Conservation (phyloP, 2,329 filamentous ascomycete species). For the Epichloe scottii region DNA sequence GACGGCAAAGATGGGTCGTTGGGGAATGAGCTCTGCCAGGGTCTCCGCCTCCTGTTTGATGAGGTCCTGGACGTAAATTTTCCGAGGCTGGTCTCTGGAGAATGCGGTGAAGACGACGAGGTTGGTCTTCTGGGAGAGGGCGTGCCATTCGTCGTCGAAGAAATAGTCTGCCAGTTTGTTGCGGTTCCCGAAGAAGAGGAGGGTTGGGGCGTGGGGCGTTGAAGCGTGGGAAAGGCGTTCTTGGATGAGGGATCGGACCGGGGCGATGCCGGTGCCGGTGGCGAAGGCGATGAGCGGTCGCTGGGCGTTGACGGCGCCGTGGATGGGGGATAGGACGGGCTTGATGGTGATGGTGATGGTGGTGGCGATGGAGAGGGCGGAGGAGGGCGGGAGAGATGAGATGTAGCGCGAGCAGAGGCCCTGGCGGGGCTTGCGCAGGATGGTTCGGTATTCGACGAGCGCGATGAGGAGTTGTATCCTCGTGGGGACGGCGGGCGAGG, state of each 20-base stretch:
- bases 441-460: constrained; percentile 81
- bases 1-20: constrained; percentile 35
- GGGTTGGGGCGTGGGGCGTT: constrained; percentile 22
- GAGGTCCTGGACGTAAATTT: constrained; percentile 44
- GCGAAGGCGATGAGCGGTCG: constrained; percentile 64
- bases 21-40: constrained; percentile 21
- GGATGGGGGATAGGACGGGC: constrained; percentile 31
- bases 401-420: constrained; percentile 89
- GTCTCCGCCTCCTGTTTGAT: constrained; percentile 29
- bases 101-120: constrained; percentile 31
- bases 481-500: constrained; percentile 17
- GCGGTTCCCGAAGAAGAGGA: constrained; percentile 78
- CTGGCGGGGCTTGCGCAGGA: constrained; percentile 70
- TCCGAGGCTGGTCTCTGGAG: constrained; percentile 33
- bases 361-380: constrained; percentile 46
- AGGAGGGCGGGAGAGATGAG: constrained; percentile 45
- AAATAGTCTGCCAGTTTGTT: constrained; percentile 67
- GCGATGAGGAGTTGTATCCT: constrained; percentile 63
- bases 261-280: constrained; percentile 78
- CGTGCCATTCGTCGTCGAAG: constrained; percentile 64
- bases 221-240: constrained; percentile 40
- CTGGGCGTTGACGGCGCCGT: constrained; percentile 22
- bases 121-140: constrained; percentile 11
- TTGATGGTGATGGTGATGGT: constrained; percentile 46
- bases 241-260: constrained; percentile 68